phyloP scores from a whole-genome alignment of 2,329 filamentous ascomycete genomes.

The Septoria linicola region DNA sequence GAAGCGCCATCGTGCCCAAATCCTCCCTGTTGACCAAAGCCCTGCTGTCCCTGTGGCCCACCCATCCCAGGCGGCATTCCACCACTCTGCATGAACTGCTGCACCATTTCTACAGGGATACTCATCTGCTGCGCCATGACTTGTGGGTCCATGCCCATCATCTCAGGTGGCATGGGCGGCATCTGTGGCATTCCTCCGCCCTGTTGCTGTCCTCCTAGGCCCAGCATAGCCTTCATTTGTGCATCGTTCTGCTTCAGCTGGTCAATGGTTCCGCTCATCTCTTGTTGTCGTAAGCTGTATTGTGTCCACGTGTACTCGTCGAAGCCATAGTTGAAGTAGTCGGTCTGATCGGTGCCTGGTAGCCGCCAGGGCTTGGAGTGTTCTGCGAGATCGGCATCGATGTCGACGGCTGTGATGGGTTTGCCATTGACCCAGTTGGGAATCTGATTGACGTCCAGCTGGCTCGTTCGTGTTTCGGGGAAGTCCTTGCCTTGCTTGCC shows the following conservation, averaged over 20 bases:
- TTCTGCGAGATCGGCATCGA: constrained; percentile 59
- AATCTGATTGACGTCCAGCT: constrained; percentile 78
- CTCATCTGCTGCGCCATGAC: constrained; percentile 53
- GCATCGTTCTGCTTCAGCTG: constrained; percentile 72
- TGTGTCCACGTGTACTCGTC: constrained; percentile 98
- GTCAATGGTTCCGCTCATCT: constrained; percentile 71
- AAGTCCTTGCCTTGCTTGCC: constrained; percentile 58
- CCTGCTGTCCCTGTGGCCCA: constrained; percentile 23
- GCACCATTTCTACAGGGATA: constrained; percentile 22
- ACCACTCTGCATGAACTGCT: constrained; percentile 36
- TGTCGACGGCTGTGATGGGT: constrained; percentile 62
- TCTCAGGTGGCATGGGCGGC: constrained; percentile 28
- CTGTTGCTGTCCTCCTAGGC: constrained; percentile 35
- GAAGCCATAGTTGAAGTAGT: constrained; percentile 99
- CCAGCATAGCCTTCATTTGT: constrained; percentile 61
- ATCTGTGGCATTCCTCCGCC: constrained; percentile 27
- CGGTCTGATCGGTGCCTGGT: constrained; percentile 88
- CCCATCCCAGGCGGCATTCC: constrained; percentile 29
- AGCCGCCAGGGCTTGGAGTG: constrained; percentile 90
- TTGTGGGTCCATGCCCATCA: constrained; percentile 47
- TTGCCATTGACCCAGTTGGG: constrained; percentile 74
- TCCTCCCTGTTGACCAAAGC: constrained; percentile 28
- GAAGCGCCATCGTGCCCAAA: constrained; percentile 24
- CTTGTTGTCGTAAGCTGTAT: constrained; percentile 86
- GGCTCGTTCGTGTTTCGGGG: constrained; percentile 70